Evolutionary conservation across 306 rosid genomes (phyloP), one percentile per base, ranked within the genome.

Genomic region (Rosa rugosa): DNA sequence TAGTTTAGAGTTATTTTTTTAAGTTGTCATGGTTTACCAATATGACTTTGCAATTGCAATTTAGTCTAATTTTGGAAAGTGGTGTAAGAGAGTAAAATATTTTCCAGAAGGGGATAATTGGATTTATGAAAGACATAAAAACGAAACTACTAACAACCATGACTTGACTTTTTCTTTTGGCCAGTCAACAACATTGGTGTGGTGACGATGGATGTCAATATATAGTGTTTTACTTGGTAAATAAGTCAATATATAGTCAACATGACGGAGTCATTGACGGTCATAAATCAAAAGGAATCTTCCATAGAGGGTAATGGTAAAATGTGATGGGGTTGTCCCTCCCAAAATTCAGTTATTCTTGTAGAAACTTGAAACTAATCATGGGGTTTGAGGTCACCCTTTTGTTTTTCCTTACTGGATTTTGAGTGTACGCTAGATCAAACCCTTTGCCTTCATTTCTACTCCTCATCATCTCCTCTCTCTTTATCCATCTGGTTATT

Each of bases 371-470:
- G 8, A 23, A 71, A 71, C 57, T 14, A 50, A 49, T 67, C 31
- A 72, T 49, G 53, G 78, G 75, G 83, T 88, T 75, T 74, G 77
- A 84, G 87, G 87, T 82, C 85, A 80, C 31, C 14, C 65, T 23
- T 84, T 90, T 89, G 80, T 88, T 83, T 84, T 88, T 85, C 90
- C 87, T 76, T 72, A 84, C 84, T 89, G 91, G 80, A 81, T 80
- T 80, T 25, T 81, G 42, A 80, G 73, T 83, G 77, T 65, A 70
- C 69, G 71, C 82, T 80, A 70, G 69, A 80, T 27, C 68, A 27
- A 79, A 67, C 78, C 72, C 50, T 72, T 78, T 62, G 72, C 72
- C 86, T 76, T 51, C 78, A 50, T 73, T 72, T 50, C 40, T 12
- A 70, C 34, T 80, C 46, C 77, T 79, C 87, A 66, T 65, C 25